Conservation (phyloP, 2,329 filamentous ascomycete species). For the Rasamsonia emersonii region DNA sequence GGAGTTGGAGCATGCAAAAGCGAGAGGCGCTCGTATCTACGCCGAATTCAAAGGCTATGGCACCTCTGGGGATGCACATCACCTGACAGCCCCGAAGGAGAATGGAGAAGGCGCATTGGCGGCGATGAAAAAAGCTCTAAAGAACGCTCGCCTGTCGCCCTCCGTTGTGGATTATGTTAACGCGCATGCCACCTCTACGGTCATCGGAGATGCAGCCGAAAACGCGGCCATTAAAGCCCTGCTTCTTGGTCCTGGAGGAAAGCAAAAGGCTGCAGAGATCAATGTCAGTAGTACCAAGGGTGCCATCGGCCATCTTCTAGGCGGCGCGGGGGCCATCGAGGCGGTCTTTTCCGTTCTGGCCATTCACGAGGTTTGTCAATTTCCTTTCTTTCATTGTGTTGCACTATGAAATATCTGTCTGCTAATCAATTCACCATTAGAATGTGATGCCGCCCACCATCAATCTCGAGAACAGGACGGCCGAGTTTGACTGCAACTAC, state of each 20-base stretch:
- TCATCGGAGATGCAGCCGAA: slow-evolving; percentile 79
- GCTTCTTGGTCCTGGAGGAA: slow-evolving; percentile 65
- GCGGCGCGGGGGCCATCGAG: slow-evolving; percentile 84
- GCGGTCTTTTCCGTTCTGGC: slow-evolving; percentile 76
- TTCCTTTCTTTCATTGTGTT: too few species aligned
- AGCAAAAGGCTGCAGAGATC: slow-evolving; percentile 52
- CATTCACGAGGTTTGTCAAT: slow-evolving; percentile 56
- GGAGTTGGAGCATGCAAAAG: slow-evolving; percentile 78
- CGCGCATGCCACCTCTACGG: slow-evolving; percentile 85
- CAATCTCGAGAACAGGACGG: slow-evolving; percentile 62
- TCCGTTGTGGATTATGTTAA: slow-evolving; percentile 80
- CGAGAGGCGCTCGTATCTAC: slow-evolving; percentile 71
- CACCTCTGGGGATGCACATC: slow-evolving; percentile 79
- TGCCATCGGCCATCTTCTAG: slow-evolving; percentile 81
- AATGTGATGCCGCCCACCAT: slow-evolving; percentile 75
- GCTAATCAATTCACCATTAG: too few species aligned
- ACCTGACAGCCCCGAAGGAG: slow-evolving; percentile 82
- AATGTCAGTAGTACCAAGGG: slow-evolving; percentile 93
- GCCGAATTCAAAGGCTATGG: slow-evolving; percentile 87
- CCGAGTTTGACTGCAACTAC: slow-evolving; percentile 73
- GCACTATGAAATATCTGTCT: too few species aligned
- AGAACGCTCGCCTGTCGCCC: slow-evolving; percentile 61
- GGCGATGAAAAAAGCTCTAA: slow-evolving; percentile 78
- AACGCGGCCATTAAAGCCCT: slow-evolving; percentile 71
- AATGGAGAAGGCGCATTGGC: slow-evolving; percentile 73